These are phyloP conservation scores for Candida odintsovae DNA, from an alignment of 805 yeast species.

Conservation along the genomic window DNA sequence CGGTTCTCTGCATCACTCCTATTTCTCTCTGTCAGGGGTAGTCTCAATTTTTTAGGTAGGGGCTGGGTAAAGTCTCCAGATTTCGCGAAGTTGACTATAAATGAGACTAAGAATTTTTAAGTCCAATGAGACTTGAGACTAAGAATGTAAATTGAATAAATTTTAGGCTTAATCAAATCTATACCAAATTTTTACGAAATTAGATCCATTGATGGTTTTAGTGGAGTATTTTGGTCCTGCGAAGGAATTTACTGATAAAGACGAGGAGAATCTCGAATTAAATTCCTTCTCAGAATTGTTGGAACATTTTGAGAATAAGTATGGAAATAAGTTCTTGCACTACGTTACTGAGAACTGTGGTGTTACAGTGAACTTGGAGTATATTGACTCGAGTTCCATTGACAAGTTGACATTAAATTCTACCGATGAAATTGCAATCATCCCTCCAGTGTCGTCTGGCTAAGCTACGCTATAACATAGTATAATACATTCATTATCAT, in stretches of 20 bases:
- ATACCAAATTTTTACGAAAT: too few relatives aligned
- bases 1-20: too few relatives aligned
- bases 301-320: not conserved
- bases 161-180: too few relatives aligned
- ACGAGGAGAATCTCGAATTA: not conserved
- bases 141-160: too few relatives aligned
- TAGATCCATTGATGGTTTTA: constrained; percentile 3
- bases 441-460: constrained; percentile 20
- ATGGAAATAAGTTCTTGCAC: constrained; percentile 3
- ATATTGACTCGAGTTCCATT: constrained; percentile 6
- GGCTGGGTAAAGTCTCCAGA: too few relatives aligned
- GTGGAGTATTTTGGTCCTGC: constrained; percentile 17
- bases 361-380: constrained; percentile 13
- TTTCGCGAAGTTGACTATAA: too few relatives aligned
- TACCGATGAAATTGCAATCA: constrained; percentile 14
- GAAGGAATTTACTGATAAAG: constrained; percentile 7
- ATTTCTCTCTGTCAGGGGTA: too few relatives aligned
- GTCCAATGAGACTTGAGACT: too few relatives aligned
- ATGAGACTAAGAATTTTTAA: too few relatives aligned
- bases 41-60: too few relatives aligned
- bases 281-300: not conserved
- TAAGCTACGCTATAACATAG: not conserved
- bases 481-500: not conserved
- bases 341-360: constrained; percentile 13
- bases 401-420: not conserved